These are phyloP conservation scores for Pelargonium myrrhifolium DNA, from an alignment of 441 rosid species.

Conservation along the genomic window DNA sequence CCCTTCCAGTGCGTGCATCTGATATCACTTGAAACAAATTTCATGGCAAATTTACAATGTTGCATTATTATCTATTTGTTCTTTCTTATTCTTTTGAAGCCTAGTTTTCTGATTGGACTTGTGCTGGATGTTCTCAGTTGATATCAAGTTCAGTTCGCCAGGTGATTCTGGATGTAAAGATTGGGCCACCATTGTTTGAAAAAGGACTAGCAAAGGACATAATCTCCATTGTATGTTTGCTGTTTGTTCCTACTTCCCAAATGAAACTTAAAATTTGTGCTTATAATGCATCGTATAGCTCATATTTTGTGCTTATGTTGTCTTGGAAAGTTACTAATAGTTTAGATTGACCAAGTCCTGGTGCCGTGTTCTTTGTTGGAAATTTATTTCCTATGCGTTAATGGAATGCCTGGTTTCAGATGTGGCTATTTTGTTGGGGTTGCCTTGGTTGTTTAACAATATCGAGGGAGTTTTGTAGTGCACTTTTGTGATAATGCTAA, in stretches of 20 bases:
- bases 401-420: no score
- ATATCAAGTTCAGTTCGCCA: conserved; percentile 63
- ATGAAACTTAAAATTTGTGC: conserved; percentile 10
- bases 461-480: no score
- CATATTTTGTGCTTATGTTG: not conserved
- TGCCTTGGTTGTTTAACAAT: no score
- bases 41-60: not conserved
- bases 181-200: conserved; percentile 82
- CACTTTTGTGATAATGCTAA: no score
- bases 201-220: conserved; percentile 77
- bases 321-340: not conserved
- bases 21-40: conserved; percentile 13
- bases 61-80: not conserved
- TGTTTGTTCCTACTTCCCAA: not conserved
- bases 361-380: not conserved
- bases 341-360: not conserved
- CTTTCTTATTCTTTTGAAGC: conserved; percentile 14
- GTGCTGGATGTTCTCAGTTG: conserved; percentile 32
- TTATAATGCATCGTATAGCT: not conserved
- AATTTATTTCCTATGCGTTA: not conserved
- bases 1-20: conserved; percentile 9
- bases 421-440: no score
- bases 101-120: conserved; percentile 18
- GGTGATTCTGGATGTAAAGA: conserved; percentile 88
- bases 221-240: conserved; percentile 62